A percentile compares a stretch with the other conserved stretches of the same genome.
These are phyloP conservation scores for Zoysia japonica DNA, from an alignment of 176 grass and related monocot species.

Conservation along the genomic window DNA sequence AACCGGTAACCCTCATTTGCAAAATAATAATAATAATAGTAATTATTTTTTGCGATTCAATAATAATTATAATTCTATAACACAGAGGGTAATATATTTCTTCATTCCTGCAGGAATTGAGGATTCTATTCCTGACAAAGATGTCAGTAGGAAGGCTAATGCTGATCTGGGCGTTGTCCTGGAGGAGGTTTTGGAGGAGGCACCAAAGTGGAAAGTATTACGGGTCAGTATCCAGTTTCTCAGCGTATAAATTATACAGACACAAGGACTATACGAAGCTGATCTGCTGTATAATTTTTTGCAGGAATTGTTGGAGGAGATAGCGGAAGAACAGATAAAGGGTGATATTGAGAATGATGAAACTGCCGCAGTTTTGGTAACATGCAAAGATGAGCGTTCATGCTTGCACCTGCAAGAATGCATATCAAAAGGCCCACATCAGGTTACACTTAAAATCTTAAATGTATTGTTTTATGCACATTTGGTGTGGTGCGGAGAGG, in stretches of 20 bases:
- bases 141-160: slow-evolving; percentile 29
- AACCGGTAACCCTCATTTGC: slow-evolving; percentile 52
- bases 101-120: slow-evolving; percentile 47
- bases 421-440: slow-evolving; percentile 63
- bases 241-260: background rate
- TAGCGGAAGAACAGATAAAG: slow-evolving; percentile 79
- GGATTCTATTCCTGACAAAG: slow-evolving; percentile 41
- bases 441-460: slow-evolving; percentile 50
- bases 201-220: slow-evolving; percentile 96
- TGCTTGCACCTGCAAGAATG: slow-evolving; percentile 90
- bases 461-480: background rate
- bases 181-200: slow-evolving; percentile 93
- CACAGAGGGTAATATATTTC: slow-evolving; percentile 6
- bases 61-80: too few species aligned
- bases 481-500: background rate
- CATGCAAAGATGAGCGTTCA: slow-evolving; percentile 91
- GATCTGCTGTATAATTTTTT: background rate
- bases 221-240: slow-evolving; percentile 61
- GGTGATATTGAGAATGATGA: slow-evolving; percentile 36
- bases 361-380: slow-evolving; percentile 70
- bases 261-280: background rate
- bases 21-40: too few species aligned
- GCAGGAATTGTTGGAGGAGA: slow-evolving; percentile 90
- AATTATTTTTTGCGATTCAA: too few species aligned
- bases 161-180: slow-evolving; percentile 47